Evolutionary conservation across 345 rosid genomes (phyloP), one percentile per base, ranked within the genome.

Genomic region (Psidium guajava): DNA sequence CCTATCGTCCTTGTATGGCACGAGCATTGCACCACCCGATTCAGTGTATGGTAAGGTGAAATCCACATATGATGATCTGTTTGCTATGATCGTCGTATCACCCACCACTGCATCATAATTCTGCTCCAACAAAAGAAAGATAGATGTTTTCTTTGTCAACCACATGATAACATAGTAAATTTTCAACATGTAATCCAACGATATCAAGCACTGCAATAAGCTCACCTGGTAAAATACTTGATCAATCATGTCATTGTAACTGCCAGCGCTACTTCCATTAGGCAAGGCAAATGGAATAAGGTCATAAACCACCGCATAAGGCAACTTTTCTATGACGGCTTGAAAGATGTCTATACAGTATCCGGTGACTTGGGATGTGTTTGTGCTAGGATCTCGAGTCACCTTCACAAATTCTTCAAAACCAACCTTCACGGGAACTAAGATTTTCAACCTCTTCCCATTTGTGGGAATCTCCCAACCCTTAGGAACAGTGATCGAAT

Each of bases 221-320:
- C 89, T 88, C 40, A 94, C 95, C 91, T 88, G 87, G 59, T 56
- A 56, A 56, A 56, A 56, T 56, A 56, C 93, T 56, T 56, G 59
- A 56, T 56, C 59, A 9, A 56, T 56, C 59, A 56, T 56, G 59
- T 56, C 59, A 24, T 56, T 56, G 59, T 56, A 56, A 56, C 59
- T 22, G 27, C 59, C 59, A 9, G n/a, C n/a, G 5, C 59, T 56
- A 56, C 13, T 56, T 24, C 59, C 59, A 56, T 56, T 56, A 22
- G 59, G 59, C n/a, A 56, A 56, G n/a, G 59, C 59, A 56, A 56
- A 56, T 1, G 59, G 59, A 56, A 56, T 24, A 56, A 56, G 59
- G 59, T 56, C 59, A 2, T 56, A 56, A 56, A 13, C 59, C 59
- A 56, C 27, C 0, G n/a, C n/a, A 56, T 56, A 56, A 22, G 59